A percentile compares a stretch with the other conserved stretches of the same genome.
phyloP scores from a whole-genome alignment of 2,329 filamentous ascomycete species.

The Malbranchea zuffiana region DNA sequence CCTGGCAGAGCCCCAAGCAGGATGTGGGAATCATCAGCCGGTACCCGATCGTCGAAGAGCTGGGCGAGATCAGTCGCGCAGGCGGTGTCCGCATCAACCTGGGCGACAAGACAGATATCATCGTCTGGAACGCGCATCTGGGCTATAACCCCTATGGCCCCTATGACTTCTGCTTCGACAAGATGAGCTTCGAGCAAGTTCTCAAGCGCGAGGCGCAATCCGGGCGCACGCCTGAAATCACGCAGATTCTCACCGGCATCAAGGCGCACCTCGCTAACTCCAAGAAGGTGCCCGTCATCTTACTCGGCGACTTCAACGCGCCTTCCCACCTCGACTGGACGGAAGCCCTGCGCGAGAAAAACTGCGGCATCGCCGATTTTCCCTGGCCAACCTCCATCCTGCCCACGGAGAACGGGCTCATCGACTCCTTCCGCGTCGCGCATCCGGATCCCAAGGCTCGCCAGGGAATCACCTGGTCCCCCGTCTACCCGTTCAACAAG shows the following conservation, averaged over 20 bases:
- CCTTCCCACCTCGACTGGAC: constrained; percentile 38
- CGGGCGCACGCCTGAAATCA: constrained; percentile 31
- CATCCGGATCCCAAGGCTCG: constrained; percentile 27
- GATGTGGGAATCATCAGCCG: constrained; percentile 28
- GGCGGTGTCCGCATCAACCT: constrained; percentile 28
- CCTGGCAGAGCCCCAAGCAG: constrained; percentile 30
- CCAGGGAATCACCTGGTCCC: constrained; percentile 35
- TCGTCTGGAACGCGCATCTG: constrained; percentile 31
- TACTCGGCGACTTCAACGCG: constrained; percentile 37
- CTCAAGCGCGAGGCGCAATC: constrained; percentile 28
- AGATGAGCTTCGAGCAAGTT: constrained; percentile 26
- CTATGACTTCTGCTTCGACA: constrained; percentile 36
- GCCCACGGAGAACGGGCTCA: constrained; percentile 27
- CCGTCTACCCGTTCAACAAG: constrained; percentile 27
- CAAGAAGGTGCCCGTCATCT: constrained; percentile 27
- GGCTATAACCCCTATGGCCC: constrained; percentile 35
- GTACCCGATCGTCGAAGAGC: constrained; percentile 30
- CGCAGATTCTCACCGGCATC: constrained; percentile 28
- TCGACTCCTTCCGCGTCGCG: constrained; percentile 33
- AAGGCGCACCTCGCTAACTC: constrained; percentile 22
- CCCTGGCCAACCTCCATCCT: constrained; percentile 33
- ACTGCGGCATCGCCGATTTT: constrained; percentile 29
- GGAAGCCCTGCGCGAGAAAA: constrained; percentile 23
- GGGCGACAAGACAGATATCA: constrained; percentile 26
- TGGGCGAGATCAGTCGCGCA: constrained; percentile 20